A percentile compares a stretch with the other conserved stretches of the same genome.
These are phyloP conservation scores for Halenospora varia DNA, from an alignment of 495 filamentous ascomycete species.

Conservation along the genomic window DNA sequence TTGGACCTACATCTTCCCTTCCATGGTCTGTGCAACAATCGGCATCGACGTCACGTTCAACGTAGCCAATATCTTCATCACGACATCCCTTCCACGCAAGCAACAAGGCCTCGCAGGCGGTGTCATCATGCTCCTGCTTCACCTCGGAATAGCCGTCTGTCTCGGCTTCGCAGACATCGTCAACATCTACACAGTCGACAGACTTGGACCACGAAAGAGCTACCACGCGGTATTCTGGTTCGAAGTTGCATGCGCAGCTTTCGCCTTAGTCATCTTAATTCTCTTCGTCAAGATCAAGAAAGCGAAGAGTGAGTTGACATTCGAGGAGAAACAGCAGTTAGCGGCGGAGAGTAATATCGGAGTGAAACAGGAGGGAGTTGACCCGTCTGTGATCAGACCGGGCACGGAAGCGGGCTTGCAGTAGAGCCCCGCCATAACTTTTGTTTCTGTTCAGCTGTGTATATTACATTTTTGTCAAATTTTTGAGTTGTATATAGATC, in stretches of 20 bases:
- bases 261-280: slow-evolving; percentile 53
- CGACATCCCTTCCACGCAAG: slow-evolving; percentile 62
- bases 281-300: slow-evolving; percentile 61
- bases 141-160: slow-evolving; percentile 81
- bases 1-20: slow-evolving; percentile 70
- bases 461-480: no score
- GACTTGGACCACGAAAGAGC: slow-evolving; percentile 40
- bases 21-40: slow-evolving; percentile 77
- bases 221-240: slow-evolving; percentile 70
- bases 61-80: slow-evolving; percentile 81
- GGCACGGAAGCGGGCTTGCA: no score
- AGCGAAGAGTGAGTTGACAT: slow-evolving; percentile 65
- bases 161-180: slow-evolving; percentile 70
- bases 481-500: no score
- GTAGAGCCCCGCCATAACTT: no score
- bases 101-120: slow-evolving; percentile 77
- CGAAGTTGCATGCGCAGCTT: slow-evolving; percentile 49
- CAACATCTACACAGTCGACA: slow-evolving; percentile 43
- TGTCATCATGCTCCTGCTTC: slow-evolving; percentile 48
- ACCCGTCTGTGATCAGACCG: no score
- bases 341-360: slow-evolving; percentile 17
- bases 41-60: slow-evolving; percentile 85
- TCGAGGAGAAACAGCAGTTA: slow-evolving; percentile 53
- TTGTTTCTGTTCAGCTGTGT: no score
- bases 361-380: neutral